Percentiles rank a stretch among this genome's conserved stretches.
phyloP scores from a whole-genome alignment of 2,329 filamentous ascomycete species.

The Fusarium tricinctum region DNA sequence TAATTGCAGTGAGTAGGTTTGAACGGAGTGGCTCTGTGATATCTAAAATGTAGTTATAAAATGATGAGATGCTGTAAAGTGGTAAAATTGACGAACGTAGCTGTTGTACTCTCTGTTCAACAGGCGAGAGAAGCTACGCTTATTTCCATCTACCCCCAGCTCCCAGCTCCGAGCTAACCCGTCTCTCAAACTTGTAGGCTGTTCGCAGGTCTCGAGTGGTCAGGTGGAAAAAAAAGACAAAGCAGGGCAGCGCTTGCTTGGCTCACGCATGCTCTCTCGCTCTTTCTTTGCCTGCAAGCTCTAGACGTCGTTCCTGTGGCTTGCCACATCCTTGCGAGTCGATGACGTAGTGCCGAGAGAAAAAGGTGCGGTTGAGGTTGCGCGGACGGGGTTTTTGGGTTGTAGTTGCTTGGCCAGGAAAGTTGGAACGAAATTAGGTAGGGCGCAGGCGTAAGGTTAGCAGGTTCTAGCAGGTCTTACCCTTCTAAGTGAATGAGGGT shows the following conservation, averaged over 20 bases:
- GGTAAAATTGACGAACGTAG: no score
- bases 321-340: constrained; percentile 44
- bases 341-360: constrained; percentile 53
- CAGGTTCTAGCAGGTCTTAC: constrained; percentile 4
- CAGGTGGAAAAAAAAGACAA: constrained; percentile 29
- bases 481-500: constrained; percentile 11
- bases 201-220: constrained; percentile 22
- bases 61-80: no score
- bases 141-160: not conserved
- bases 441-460: constrained; percentile 1
- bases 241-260: constrained; percentile 44
- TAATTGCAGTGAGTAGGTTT: not conserved
- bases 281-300: constrained; percentile 13
- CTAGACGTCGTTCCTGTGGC: constrained; percentile 38
- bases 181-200: constrained; percentile 18
- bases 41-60: no score
- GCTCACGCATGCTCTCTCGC: constrained; percentile 22
- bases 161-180: constrained; percentile 1
- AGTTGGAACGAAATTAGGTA: no score
- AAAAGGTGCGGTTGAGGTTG: constrained; percentile 41
- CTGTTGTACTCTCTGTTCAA: no score
- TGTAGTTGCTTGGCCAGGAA: constrained; percentile 23
- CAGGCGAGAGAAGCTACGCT: not conserved
- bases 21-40: not conserved
- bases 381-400: constrained; percentile 11